Evolutionary conservation across 176 grass and related monocot genomes (phyloP).

Genomic region (Eremochloa ophiuroides): DNA sequence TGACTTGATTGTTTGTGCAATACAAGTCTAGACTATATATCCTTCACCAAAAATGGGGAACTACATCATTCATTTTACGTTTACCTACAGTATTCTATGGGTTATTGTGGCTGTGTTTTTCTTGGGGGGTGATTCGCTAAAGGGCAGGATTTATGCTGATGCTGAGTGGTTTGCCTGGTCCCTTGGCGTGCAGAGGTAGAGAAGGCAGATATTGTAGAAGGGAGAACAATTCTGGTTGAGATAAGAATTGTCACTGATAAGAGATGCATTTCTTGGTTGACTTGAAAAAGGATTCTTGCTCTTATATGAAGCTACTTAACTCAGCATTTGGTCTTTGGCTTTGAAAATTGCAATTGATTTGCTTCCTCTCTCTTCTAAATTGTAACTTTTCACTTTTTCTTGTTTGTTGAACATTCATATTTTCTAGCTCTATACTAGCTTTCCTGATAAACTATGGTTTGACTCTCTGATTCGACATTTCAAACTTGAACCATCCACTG

Average conservation of each 20-base stretch:
- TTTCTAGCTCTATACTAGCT: neutral
- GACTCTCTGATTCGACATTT: neutral
- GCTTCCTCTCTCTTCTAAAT: neutral
- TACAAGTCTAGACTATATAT: neutral
- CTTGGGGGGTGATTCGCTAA: neutral
- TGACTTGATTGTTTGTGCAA: neutral
- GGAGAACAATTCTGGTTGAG: neutral
- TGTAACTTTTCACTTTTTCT: neutral
- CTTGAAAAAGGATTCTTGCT: neutral
- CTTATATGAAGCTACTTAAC: neutral
- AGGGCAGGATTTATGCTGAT: neutral
- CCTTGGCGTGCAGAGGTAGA: neutral
- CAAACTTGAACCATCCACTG: neutral
- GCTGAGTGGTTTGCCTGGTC: neutral
- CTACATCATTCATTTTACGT: neutral
- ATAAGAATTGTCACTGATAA: neutral
- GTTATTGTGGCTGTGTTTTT: neutral
- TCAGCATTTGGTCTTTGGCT: neutral
- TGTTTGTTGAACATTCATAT: neutral
- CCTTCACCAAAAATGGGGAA: neutral
- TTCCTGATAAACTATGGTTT: neutral
- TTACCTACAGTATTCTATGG: neutral
- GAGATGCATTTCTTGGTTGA: neutral
- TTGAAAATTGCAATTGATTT: neutral
- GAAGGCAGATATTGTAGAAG: neutral